Evolutionary conservation across 2,329 filamentous ascomycete genomes (phyloP), one percentile per base, ranked within the genome.

Genomic region (Diaporthe ampelina): DNA sequence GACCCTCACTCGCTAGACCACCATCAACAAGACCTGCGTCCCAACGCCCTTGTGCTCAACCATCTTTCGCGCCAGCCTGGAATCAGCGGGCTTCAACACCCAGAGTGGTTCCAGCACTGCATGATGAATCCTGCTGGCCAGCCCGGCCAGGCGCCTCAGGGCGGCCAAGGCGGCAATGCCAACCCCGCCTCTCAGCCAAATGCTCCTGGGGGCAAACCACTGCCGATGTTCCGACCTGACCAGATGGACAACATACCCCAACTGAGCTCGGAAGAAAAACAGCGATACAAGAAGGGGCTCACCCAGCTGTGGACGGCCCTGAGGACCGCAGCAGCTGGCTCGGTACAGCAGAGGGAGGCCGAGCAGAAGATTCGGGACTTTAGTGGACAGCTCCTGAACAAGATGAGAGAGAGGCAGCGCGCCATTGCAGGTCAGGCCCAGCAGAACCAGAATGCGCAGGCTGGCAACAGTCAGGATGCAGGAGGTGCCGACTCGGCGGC

Each of bases 351-450:
- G 59, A 80, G 85, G 32, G 83, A 84, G 0, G 90, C 91, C 0
- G 87, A 86, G 76, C 85, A 86, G 54, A 92, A 91, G 82, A 88
- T 93, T 29, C 81, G 83, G 9, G 90, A 92, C 11, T 92, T 93
- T 79, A 90, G 90, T 0, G 86, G 86, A 57, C 91, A 90, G 81
- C 84, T 93, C 2, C 81, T 86, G 4, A 81, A 80, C 0, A 92
- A 91, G 80, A 85, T 91, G 7, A 85, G 87, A 69, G 79, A 81
- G 68, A 85, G 88, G 69, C 79, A 81, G 68, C 77, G 75, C 69
- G 79, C 54, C 11, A 77, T 43, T 4, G 65, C 65, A 10, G 76
- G 74, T 5, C 79, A 78, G 54, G 78, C 78, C 32, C 80, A 82
- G 73, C 79, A 79, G 70, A 50, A 24, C 35, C 70, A 71, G 35